Percentiles rank a stretch among this genome's conserved stretches.
Evolutionary conservation across 495 filamentous ascomycete genomes (phyloP).

Genomic region (Podospora pseudocomata): DNA sequence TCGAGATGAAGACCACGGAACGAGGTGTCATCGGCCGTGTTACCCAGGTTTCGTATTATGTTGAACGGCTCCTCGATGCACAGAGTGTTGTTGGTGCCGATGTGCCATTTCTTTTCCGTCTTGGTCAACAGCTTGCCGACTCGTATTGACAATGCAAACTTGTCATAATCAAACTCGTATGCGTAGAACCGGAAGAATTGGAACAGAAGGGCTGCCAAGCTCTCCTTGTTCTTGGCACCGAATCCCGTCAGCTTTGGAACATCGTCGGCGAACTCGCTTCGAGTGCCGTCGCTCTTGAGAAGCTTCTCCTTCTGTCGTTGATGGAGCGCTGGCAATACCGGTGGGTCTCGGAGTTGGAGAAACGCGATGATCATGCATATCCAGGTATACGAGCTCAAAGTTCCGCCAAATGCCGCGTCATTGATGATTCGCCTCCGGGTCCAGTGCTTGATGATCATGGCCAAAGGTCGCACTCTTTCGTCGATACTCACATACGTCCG

Average conservation of each 20-base stretch:
- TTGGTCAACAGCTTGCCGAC: constrained; percentile 79
- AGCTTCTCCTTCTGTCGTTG: constrained; percentile 63
- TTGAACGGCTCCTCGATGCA: constrained; percentile 99
- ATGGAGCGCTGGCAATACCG: constrained; percentile 83
- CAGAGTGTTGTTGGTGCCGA: constrained; percentile 71
- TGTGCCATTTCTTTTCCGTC: constrained; percentile 79
- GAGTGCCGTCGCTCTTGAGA: constrained; percentile 55
- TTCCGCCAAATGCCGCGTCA: constrained; percentile 95
- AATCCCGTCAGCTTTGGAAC: constrained; percentile 65
- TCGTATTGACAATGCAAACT: constrained; percentile 79
- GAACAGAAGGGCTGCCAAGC: constrained; percentile 78
- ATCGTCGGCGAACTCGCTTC: constrained; percentile 82
- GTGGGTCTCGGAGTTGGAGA: constrained; percentile 83
- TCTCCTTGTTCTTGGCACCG: constrained; percentile 77
- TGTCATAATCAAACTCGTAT: constrained; percentile 88
- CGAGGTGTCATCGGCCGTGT: constrained; percentile 92
- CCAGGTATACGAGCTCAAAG: constrained; percentile 98
- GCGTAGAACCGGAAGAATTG: constrained; percentile 93
- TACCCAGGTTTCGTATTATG: constrained; percentile 84
- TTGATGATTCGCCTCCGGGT: constrained; percentile 88
- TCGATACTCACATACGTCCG: constrained; percentile 95
- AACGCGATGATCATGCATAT: constrained; percentile 98
- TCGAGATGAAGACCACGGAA: constrained; percentile 88
- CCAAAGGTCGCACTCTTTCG: constrained; percentile 81
- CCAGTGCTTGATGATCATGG: constrained; percentile 97